phyloP scores from a whole-genome alignment of 164 flowering plant species.

The Stephania cephalantha region DNA sequence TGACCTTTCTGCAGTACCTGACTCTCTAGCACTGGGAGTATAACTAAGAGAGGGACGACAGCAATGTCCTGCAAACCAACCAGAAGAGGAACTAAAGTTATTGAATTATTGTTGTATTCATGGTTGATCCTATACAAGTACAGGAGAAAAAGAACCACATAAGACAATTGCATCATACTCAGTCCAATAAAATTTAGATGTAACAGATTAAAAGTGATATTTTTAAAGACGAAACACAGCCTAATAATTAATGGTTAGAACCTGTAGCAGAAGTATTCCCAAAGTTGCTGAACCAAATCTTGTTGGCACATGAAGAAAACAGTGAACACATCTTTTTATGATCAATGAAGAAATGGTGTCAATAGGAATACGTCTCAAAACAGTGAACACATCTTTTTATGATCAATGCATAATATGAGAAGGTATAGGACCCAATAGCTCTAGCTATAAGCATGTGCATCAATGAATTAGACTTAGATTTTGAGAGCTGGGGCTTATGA shows the following conservation, averaged over 20 bases:
- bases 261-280: conserved; percentile 96
- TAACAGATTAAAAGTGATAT: not conserved
- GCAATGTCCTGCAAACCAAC: conserved; percentile 88
- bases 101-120: conserved; percentile 15
- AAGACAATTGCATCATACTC: conserved; percentile 11
- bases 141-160: conserved; percentile 12
- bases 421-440: too few species aligned
- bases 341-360: conserved; percentile 24
- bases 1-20: conserved; percentile 48
- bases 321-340: too few species aligned
- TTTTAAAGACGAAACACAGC: too few species aligned
- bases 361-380: too few species aligned
- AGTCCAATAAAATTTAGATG: not conserved
- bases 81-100: conserved; percentile 22
- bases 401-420: not conserved
- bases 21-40: conserved; percentile 93
- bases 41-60: conserved; percentile 93
- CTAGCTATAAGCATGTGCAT: too few species aligned
- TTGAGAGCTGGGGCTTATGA: too few species aligned
- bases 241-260: conserved; percentile 14
- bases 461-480: too few species aligned
- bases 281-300: conserved; percentile 97
- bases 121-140: conserved; percentile 21
- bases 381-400: too few species aligned
- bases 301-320: too few species aligned